Base-by-base conservation (phyloP, 345 rosid genomes). In the Hibiscus trionum region DNA sequence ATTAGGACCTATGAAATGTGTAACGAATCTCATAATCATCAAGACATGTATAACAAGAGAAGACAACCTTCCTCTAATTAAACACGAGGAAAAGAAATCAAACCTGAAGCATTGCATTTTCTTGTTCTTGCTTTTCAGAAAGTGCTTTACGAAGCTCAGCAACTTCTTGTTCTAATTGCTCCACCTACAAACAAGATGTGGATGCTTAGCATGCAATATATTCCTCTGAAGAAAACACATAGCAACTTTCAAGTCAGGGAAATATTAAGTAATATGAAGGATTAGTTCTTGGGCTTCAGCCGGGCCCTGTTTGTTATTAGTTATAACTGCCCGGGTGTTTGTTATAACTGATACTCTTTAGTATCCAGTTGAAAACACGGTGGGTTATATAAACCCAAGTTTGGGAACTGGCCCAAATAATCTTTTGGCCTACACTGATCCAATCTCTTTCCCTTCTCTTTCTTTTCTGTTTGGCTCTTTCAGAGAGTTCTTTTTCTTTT, bases 61-160 rank as follows among this genome's bases (percentile, higher is more conserved):
- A 55, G n/a, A 42, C 2, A 21, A 79, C 76, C 66, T 69, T 70
- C 67, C 73, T 49, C 39, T 29, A 71, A 76, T 39, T 46, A 9
- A 72, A 24, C 61, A 33, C 75, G 56, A 72, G 49, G 58, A 75
- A 72, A 78, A 66, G 61, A 73, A 14, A 26, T 29, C 62, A 76
- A 77, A 95, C 99, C 97, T 95, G 97, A 37, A 95, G 86, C 98
- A 95, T 95, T 67, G 86, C 99, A 80, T 81, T 90, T 88, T 95
- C 99, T 85, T 95, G 99, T 76, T 95, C 99, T 84, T 95, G 94
- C 82, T 95, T 95, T 80, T 95, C 99, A 82, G 93, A 83, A 74
- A 95, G 90, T 73, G 82, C 84, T 75, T 84, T 87, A 72, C 53
- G 90, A 75, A 92, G 86, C 77, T 92, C 94, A 39, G 84, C 80